These are phyloP conservation scores for Dalechampia spathulata DNA, from an alignment of 441 rosid species.

Conservation along the genomic window DNA sequence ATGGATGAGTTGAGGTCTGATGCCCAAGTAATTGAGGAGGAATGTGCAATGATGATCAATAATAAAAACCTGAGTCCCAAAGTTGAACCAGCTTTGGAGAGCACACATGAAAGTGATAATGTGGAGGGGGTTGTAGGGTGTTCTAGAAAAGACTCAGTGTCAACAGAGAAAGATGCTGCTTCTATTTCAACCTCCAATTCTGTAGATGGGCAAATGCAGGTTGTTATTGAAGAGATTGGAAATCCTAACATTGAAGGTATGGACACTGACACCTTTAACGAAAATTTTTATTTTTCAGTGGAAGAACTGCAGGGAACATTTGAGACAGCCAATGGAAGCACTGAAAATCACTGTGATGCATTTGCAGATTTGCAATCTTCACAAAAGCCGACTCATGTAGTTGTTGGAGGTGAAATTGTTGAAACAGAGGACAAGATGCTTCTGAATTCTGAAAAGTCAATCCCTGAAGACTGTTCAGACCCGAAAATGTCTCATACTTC, in stretches of 20 bases:
- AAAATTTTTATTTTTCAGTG: conserved; percentile 34
- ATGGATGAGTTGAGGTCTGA: conserved; percentile 16
- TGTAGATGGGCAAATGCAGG: conserved; percentile 20
- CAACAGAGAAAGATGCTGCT: conserved; percentile 16
- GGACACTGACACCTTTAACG: conserved; percentile 34
- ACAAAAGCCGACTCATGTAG: conserved; percentile 19
- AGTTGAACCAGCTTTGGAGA: conserved; percentile 14
- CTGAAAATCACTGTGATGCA: conserved; percentile 29
- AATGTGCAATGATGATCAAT: conserved; percentile 1
- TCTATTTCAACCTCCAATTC: conserved; percentile 11
- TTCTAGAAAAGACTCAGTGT: conserved; percentile 10
- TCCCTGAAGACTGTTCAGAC: conserved; percentile 7
- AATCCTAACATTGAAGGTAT: conserved; percentile 34
- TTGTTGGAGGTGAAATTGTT: conserved; percentile 20
- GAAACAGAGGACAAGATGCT: conserved; percentile 17
- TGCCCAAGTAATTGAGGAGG: conserved; percentile 17
- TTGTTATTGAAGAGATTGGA: conserved; percentile 22
- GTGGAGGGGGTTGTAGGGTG: conserved; percentile 4
- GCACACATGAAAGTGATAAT: conserved; percentile 2
- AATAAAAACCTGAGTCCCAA: conserved; percentile 16
- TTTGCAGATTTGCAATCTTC: conserved; percentile 32
- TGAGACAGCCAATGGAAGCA: conserved; percentile 25
- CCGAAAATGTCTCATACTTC: not conserved
- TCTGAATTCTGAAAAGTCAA: conserved; percentile 12
- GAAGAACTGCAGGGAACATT: conserved; percentile 35